Evolutionary conservation across 2,329 filamentous ascomycete species (phyloP).

Genomic region (Trichophyton equinum): DNA sequence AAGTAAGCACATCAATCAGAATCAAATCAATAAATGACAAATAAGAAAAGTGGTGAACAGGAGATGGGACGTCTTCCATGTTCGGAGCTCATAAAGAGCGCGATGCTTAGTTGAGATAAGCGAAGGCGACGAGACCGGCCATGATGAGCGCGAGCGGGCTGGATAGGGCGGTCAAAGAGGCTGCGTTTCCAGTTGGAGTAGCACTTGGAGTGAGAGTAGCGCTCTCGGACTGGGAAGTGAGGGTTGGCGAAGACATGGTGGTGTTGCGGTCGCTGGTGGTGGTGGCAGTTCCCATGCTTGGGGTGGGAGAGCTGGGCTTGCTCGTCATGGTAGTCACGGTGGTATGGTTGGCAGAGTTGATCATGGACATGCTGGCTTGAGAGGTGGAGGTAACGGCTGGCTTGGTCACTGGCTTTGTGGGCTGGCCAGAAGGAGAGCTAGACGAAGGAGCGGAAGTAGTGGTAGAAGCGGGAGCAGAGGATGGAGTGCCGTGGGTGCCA

Average conservation of each 20-base stretch:
- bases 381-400: background rate
- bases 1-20: conserved; percentile 1
- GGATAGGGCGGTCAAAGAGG: conserved; percentile 15
- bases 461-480: background rate
- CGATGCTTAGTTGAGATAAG: conserved; percentile 20
- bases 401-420: conserved; percentile 3
- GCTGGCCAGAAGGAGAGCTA: conserved; percentile 12
- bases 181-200: conserved; percentile 14
- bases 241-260: conserved; percentile 13
- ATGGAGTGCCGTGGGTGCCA: conserved; percentile 21
- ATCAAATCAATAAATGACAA: conserved; percentile 1
- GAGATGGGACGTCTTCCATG: no score
- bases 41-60: background rate
- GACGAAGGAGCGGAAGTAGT: background rate
- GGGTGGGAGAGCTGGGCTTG: conserved; percentile 1
- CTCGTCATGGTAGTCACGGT: conserved; percentile 12
- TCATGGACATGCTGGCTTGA: background rate
- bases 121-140: conserved; percentile 23
- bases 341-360: background rate
- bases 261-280: conserved; percentile 5
- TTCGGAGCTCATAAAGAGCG: background rate
- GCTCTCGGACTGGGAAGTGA: conserved; percentile 10
- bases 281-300: conserved; percentile 14
- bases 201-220: conserved; percentile 15
- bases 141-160: conserved; percentile 23